Evolutionary conservation across 208 protist species (phyloP).

Genomic region (Cochliopodium minus): DNA sequence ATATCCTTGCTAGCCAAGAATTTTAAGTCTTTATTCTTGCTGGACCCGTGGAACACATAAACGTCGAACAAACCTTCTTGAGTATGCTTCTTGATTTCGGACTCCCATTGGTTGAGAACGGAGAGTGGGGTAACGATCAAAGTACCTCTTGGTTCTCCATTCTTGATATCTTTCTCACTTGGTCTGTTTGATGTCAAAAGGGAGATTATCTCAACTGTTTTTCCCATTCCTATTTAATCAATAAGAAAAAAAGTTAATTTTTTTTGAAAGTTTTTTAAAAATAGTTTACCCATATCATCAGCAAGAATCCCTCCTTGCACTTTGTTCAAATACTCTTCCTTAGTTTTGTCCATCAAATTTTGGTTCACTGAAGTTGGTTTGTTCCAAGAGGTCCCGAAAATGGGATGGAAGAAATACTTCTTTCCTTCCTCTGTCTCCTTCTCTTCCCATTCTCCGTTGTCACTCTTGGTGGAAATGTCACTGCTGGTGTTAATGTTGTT

Average conservation of each 20-base stretch:
- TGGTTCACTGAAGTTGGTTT: no score
- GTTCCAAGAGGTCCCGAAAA: constrained; percentile 1
- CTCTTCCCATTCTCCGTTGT: no score
- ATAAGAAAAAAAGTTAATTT: not conserved
- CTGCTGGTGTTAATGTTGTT: no score
- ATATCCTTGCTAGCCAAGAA: constrained; percentile 64
- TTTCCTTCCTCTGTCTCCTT: not conserved
- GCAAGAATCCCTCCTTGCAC: constrained; percentile 14
- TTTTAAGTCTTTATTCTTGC: constrained; percentile 39
- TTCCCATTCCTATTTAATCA: constrained; percentile 50
- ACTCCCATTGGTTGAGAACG: constrained; percentile 69
- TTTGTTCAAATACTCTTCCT: no score
- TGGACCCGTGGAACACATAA: constrained; percentile 56
- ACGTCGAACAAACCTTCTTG: constrained; percentile 32
- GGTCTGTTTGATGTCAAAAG: constrained; percentile 26
- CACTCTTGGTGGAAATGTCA: no score
- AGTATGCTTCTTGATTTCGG: constrained; percentile 57
- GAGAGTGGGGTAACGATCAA: constrained; percentile 70
- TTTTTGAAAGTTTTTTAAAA: not conserved
- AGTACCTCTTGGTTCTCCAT: constrained; percentile 18
- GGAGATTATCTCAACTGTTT: constrained; percentile 50
- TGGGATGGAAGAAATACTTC: not conserved
- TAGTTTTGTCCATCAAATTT: no score
- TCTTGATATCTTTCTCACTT: not conserved
- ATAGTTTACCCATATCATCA: not conserved